Evolutionary conservation across 2,329 filamentous ascomycete genomes (phyloP), one percentile per base, ranked within the genome.

Genomic region (Trichophyton simii): DNA sequence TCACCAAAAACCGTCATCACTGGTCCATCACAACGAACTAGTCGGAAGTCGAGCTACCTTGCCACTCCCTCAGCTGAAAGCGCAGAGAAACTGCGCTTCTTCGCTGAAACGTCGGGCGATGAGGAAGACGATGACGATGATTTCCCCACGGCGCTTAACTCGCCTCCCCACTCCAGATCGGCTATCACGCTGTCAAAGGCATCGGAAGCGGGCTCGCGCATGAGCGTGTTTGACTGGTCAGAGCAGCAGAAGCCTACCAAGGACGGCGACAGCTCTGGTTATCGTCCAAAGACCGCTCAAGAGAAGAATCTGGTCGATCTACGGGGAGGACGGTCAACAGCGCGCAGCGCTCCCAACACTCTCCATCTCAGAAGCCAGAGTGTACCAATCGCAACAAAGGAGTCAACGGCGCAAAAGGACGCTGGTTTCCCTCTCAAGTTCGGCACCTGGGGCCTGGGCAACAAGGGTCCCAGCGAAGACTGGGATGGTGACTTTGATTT

Each of bases 401-500:
- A 79, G 68, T 64, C 75, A 71, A 66, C 78, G 71, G 62, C 79
- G 74, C 69, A 77, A 73, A 73, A 75, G 68, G 72, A 81, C 71
- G 11, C 57, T 1, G 71, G 82, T 73, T 67, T 82, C 72, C 75
- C 74, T 22, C 71, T 73, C 67, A 86, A 86, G 67, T 86, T 85
- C 68, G 83, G 82, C 46, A 85, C 84, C 2, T 86, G 84, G 83
- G 82, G 82, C n/a, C 75, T 86, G 34, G 83, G 84, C 18, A 84
- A 79, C 70, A 86, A 87, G 68, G 83, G 80, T 55, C 82, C 84
- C 22, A 86, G 81, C 25, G 84, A 87, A 69, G 84, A 87, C 68
- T 87, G 84, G 84, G 84, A 86, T 67, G 83, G 83, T 60, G 84
- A 87, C 67, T 87, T 87, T 67, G 83, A 86, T 61, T 86, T 86